Evolutionary conservation across 2,329 filamentous ascomycete species (phyloP), one percentile per base, ranked within the genome.

Genomic region (Penicillium sp.): DNA sequence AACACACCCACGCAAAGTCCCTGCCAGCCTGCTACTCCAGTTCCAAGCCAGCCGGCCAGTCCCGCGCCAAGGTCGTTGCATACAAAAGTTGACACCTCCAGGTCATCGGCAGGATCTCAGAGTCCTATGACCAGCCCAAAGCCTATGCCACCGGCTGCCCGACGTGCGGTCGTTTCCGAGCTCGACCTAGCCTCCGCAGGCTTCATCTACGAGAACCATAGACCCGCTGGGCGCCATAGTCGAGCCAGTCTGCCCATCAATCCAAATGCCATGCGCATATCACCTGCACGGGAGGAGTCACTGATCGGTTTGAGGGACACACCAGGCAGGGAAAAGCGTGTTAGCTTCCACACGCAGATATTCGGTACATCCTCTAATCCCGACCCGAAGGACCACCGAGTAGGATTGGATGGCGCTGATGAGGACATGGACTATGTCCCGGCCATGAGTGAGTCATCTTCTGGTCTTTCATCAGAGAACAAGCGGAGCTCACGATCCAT

Each of bases 1-100:
- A 75, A 69, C 52, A 74, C 72, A 53, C 74, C 71, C 13, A 53
- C 57, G 5, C 66, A 64, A 27, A 72, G 65, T 50, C 66, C 67
- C 10, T 42, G 55, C 29, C 58, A 61, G 12, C 54, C 62, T 1
- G 66, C 55, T 19, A 70, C 68, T n/a, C 63, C 71, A 8, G 61
- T 53, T 23, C 60, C 42, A 47, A 66, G 61, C 19, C 61, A 56
- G 36, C 51, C 68, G 49, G 21, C 50, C 6, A 66, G 49, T 25
- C 58, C 59, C 38, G 47, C 35, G 2, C 43, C 25, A 13, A 58
- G 19, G 25, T 13, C 23, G 19, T 27, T 45, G 15, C 13, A 36
- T 38, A 39, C 17, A 31, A n/a, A 47, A 10, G 2, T 43, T 48
- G 17, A 23, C n/a, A 25, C 52, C 31, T 10, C 36, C 33, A 39